These are phyloP conservation scores for Citrus medica DNA, from an alignment of 345 rosid species.

Conservation along the genomic window DNA sequence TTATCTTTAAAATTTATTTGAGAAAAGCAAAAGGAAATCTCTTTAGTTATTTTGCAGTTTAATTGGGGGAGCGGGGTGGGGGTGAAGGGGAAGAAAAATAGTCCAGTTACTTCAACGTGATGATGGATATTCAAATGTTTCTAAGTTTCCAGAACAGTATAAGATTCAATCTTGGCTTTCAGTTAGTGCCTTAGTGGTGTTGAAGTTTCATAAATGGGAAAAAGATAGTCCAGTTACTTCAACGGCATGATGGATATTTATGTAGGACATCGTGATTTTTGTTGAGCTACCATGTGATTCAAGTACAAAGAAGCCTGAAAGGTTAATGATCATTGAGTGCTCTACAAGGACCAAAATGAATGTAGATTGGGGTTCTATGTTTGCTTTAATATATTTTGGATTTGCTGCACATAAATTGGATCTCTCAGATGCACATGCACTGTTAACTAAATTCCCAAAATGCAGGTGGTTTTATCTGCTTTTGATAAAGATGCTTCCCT, in stretches of 20 bases:
- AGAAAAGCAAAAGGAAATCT: not conserved
- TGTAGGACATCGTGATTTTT: not conserved
- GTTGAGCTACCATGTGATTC: not conserved
- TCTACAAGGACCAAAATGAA: not conserved
- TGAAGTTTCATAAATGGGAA: not conserved
- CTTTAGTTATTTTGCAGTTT: not conserved
- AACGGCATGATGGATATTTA: not conserved
- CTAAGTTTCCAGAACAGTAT: not conserved
- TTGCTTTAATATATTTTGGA: not conserved
- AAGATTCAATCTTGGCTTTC: not conserved
- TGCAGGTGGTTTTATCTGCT: constrained; percentile 84
- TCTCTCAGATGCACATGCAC: not conserved
- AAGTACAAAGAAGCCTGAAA: not conserved
- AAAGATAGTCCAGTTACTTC: not conserved
- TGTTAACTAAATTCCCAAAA: constrained; percentile 1
- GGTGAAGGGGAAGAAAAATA: not conserved
- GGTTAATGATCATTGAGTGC: not conserved
- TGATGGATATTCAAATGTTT: not conserved
- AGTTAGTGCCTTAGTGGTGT: not conserved
- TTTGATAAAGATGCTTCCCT: constrained; percentile 72
- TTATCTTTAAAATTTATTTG: not conserved
- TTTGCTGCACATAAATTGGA: not conserved
- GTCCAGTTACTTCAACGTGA: not conserved
- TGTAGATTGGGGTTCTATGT: not conserved
- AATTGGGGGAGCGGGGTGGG: not conserved